These are phyloP conservation scores for Rhizophora apiculata DNA, from an alignment of 345 rosid genomes.

Conservation along the genomic window DNA sequence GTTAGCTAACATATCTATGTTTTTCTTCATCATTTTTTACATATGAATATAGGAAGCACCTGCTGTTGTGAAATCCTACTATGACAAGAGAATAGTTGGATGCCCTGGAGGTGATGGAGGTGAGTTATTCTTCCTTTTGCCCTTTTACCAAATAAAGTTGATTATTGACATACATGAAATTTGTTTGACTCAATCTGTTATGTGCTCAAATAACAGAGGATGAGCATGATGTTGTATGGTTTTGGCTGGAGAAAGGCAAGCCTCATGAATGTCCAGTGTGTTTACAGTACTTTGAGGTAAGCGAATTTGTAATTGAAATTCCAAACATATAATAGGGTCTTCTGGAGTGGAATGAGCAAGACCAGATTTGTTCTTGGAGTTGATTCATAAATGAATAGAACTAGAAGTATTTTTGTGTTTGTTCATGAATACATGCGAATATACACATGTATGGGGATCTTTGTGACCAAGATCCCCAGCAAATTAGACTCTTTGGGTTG, in stretches of 20 bases:
- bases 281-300: conserved; percentile 80
- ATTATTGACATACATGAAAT: background rate
- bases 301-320: conserved; percentile 18
- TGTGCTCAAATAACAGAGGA: conserved; percentile 51
- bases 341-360: conserved; percentile 3
- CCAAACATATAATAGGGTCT: background rate
- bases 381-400: background rate
- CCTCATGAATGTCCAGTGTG: conserved; percentile 82
- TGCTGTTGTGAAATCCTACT: conserved; percentile 65
- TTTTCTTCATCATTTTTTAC: background rate
- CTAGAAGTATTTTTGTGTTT: background rate
- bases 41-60: conserved; percentile 56
- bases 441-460: too few relatives aligned
- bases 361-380: background rate
- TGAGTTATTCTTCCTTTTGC: conserved; percentile 27
- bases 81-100: conserved; percentile 80
- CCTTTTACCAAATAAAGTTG: background rate
- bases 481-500: too few relatives aligned
- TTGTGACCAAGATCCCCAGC: too few relatives aligned
- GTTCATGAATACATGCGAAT: background rate
- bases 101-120: conserved; percentile 91
- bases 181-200: background rate
- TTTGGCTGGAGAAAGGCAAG: conserved; percentile 93
- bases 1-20: background rate
- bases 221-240: conserved; percentile 96